phyloP scores from a whole-genome alignment of 2,329 filamentous ascomycete genomes.

The Epichloe sp. region DNA sequence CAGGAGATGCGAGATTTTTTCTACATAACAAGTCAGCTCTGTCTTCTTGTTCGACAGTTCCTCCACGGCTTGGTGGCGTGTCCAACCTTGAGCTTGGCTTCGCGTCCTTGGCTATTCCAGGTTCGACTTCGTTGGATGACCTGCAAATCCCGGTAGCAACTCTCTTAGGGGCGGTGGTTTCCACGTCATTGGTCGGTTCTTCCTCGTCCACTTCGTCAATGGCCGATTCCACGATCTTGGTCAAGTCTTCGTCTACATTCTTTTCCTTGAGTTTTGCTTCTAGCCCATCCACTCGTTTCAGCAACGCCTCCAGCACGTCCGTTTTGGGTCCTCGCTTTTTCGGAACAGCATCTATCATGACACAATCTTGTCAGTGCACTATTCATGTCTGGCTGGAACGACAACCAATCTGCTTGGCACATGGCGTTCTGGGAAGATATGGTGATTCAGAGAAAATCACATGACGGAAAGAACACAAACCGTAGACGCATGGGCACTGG shows the following conservation, averaged over 20 bases:
- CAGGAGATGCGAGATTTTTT: constrained; percentile 30
- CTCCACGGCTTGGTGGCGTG: background rate
- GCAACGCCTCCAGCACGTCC: constrained; percentile 69
- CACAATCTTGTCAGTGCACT: background rate
- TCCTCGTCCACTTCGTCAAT: background rate
- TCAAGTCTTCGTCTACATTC: constrained; percentile 25
- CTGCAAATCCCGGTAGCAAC: constrained; percentile 22
- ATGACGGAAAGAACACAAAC: constrained; percentile 35
- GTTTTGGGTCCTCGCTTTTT: constrained; percentile 87
- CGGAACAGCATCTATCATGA: constrained; percentile 59
- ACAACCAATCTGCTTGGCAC: background rate
- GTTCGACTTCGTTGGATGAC: constrained; percentile 7
- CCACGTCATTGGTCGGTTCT: constrained; percentile 10
- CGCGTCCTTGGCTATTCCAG: background rate
- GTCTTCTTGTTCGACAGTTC: background rate
- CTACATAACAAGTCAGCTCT: constrained; percentile 15
- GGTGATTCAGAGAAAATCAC: too few species aligned
- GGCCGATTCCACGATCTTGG: constrained; percentile 1
- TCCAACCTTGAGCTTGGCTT: background rate
- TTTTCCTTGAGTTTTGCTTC: constrained; percentile 67
- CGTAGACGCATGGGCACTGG: constrained; percentile 77
- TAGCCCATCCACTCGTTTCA: constrained; percentile 75
- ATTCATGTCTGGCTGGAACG: background rate
- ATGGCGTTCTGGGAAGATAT: background rate
- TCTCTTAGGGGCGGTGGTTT: constrained; percentile 29